phyloP scores from a whole-genome alignment of 495 filamentous ascomycete genomes.

The Xylaria curta region DNA sequence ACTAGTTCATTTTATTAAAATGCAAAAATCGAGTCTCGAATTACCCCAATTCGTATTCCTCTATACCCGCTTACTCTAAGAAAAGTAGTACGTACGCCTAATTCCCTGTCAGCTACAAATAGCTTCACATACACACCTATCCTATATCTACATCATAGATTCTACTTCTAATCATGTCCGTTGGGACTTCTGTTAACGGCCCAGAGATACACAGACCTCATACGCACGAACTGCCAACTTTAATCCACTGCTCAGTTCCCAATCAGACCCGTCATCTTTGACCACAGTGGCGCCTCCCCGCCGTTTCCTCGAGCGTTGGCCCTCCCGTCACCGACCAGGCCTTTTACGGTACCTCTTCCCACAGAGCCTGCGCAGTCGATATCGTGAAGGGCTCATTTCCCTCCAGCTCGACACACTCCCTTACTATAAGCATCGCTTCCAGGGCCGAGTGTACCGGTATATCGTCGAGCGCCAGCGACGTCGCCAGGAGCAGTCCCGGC shows the following conservation, averaged over 20 bases:
- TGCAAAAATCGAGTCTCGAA: not conserved
- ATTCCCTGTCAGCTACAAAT: not conserved
- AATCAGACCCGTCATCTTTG: not conserved
- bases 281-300: slow-evolving; percentile 37
- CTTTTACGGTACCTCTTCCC: slow-evolving; percentile 68
- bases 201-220: not conserved
- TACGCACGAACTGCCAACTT: not conserved
- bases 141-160: not conserved
- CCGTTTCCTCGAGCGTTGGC: slow-evolving; percentile 32
- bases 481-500: slow-evolving; percentile 53
- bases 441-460: slow-evolving; percentile 76
- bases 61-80: not conserved
- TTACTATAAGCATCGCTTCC: slow-evolving; percentile 68
- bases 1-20: not conserved
- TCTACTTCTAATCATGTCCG: not conserved
- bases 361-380: slow-evolving; percentile 59
- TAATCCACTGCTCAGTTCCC: not conserved
- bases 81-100: slow-evolving; percentile 1
- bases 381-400: slow-evolving; percentile 65
- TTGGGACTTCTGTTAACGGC: not conserved
- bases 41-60: not conserved
- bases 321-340: slow-evolving; percentile 38
- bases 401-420: slow-evolving; percentile 79
- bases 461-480: slow-evolving; percentile 68
- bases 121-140: not conserved